Conservation (phyloP, 106 monocot species). For the Acanthochlamys bracteata region DNA sequence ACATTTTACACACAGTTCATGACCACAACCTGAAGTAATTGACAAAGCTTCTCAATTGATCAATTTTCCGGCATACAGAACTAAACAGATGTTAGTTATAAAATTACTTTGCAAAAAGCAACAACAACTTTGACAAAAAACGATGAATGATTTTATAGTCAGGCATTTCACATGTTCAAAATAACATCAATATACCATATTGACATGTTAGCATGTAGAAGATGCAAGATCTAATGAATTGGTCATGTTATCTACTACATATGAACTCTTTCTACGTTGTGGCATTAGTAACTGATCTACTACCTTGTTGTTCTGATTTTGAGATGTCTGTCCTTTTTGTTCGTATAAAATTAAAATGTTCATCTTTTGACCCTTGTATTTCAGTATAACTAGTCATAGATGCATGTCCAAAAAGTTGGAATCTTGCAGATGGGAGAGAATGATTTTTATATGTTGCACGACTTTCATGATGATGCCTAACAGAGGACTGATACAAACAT, state of each 20-base stretch:
- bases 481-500: neutral
- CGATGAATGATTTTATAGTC: neutral
- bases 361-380: no score
- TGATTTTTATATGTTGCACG: neutral
- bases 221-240: no score
- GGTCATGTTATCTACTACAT: no score
- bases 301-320: no score
- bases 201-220: neutral
- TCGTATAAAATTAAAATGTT: no score
- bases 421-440: neutral
- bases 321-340: no score
- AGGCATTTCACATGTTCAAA: neutral
- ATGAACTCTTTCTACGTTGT: no score
- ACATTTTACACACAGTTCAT: slow-evolving; percentile 83
- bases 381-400: no score
- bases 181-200: neutral
- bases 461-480: neutral
- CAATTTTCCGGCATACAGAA: neutral
- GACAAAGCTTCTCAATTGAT: neutral
- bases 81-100: neutral
- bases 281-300: no score
- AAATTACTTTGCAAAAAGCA: neutral
- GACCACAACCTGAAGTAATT: slow-evolving; percentile 54
- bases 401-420: neutral
- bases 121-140: neutral